phyloP scores from a whole-genome alignment of 2,329 filamentous ascomycete species.

The Rutstroemia sp. region DNA sequence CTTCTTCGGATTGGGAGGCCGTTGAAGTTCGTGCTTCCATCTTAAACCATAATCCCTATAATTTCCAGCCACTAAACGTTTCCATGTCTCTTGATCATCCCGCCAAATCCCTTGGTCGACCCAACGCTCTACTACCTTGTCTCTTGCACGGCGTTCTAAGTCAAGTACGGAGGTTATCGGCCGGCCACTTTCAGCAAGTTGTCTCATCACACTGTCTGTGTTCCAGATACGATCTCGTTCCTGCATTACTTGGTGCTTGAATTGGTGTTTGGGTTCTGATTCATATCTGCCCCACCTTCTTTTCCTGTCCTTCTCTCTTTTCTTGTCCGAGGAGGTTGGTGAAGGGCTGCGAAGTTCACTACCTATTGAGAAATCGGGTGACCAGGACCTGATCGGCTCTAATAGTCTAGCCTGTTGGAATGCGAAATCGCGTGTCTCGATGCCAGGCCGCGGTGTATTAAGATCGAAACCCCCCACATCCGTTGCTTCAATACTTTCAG shows the following conservation, averaged over 20 bases:
- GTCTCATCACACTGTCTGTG: constrained; percentile 6
- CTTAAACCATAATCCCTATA: neutral
- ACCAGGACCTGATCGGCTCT: too few species aligned
- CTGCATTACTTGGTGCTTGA: constrained; percentile 7
- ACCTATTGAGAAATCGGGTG: too few species aligned
- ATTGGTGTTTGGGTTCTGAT: constrained; percentile 11
- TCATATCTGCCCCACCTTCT: neutral
- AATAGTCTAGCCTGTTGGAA: neutral
- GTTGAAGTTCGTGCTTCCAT: constrained; percentile 13
- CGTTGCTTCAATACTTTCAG: too few species aligned
- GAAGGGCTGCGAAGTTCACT: too few species aligned
- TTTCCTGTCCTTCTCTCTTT: neutral
- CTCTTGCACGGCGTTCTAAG: neutral
- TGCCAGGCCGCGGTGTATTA: too few species aligned
- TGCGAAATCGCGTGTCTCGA: too few species aligned
- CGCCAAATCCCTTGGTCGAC: constrained; percentile 25
- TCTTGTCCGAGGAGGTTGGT: neutral
- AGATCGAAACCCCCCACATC: too few species aligned
- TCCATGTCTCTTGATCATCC: neutral
- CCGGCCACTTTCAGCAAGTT: neutral
- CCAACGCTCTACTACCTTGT: constrained; percentile 24
- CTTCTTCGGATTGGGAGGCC: constrained; percentile 8
- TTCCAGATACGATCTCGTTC: constrained; percentile 13
- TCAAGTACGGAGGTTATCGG: neutral
- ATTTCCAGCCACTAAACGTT: constrained; percentile 1